phyloP scores from a whole-genome alignment of 2,329 filamentous ascomycete species.

The Aspergillus novofumigatus region DNA sequence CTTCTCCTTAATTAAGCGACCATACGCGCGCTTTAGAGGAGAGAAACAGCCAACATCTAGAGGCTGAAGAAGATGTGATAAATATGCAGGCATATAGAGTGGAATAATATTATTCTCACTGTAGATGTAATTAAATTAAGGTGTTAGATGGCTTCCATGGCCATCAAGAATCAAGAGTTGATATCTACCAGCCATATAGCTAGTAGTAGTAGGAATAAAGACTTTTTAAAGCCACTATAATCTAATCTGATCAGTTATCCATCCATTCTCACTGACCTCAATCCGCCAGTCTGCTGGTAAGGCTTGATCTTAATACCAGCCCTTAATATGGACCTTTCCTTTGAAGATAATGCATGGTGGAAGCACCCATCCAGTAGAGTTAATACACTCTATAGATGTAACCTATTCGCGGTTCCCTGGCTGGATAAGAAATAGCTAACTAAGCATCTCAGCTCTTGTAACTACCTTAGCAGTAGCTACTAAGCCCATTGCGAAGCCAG shows the following conservation, averaged over 20 bases:
- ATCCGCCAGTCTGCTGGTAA: slow-evolving; percentile 5
- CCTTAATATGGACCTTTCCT: slow-evolving; percentile 5
- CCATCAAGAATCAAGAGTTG: slow-evolving; percentile 37
- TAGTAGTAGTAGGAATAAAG: slow-evolving; percentile 31
- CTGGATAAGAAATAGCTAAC: slow-evolving; percentile 7
- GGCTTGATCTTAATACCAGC: slow-evolving; percentile 7
- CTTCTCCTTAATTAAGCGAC: no score
- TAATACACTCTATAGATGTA: slow-evolving; percentile 12
- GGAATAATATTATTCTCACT: slow-evolving; percentile 34
- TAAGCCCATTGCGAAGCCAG: slow-evolving; percentile 10
- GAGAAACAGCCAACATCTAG: no score
- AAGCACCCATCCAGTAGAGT: slow-evolving; percentile 3
- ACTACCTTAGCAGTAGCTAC: slow-evolving; percentile 6
- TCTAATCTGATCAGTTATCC: slow-evolving; percentile 31
- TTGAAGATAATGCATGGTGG: slow-evolving; percentile 13
- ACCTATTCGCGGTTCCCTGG: slow-evolving; percentile 14
- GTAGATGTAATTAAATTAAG: slow-evolving; percentile 34
- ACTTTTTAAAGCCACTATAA: slow-evolving; percentile 31
- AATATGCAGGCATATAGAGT: no score
- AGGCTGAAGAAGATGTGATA: no score
- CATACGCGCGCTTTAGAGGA: no score
- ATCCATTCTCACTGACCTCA: slow-evolving; percentile 29
- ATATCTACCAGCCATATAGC: slow-evolving; percentile 21
- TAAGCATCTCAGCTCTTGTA: not conserved
- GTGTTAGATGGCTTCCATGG: slow-evolving; percentile 31